These are phyloP conservation scores for Fonsecaea nubica DNA, from an alignment of 2,329 filamentous ascomycete genomes.

Conservation along the genomic window DNA sequence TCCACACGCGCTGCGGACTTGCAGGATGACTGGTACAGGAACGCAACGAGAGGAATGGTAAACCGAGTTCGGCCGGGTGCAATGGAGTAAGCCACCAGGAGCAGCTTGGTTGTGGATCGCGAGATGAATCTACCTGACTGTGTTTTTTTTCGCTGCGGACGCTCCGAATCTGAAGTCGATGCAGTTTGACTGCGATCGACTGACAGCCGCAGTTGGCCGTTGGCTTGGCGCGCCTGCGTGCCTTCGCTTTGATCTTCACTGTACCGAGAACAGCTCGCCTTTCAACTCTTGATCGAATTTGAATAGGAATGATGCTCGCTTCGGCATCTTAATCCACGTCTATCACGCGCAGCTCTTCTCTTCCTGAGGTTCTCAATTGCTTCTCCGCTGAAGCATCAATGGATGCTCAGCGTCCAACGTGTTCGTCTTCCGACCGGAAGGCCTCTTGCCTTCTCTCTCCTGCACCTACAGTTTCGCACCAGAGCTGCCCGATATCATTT, in stretches of 20 bases:
- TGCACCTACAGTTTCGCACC: not conserved
- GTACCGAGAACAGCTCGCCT: not conserved
- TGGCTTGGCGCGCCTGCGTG: conserved; percentile 5
- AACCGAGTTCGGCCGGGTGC: not conserved
- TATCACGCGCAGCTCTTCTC: not conserved
- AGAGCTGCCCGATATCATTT: not conserved
- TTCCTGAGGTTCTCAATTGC: not conserved
- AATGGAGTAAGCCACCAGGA: conserved; percentile 1
- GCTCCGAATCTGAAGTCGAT: conserved; percentile 4
- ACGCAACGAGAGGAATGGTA: conserved; percentile 1
- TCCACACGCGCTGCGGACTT: conserved; percentile 4
- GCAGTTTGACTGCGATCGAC: conserved; percentile 4
- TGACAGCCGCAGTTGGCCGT: not conserved
- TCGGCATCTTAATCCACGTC: not conserved
- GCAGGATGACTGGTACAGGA: conserved; percentile 6
- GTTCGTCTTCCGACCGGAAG: conserved; percentile 12
- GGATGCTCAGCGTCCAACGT: conserved; percentile 31
- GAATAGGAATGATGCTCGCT: not conserved
- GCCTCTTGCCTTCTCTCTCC: not conserved
- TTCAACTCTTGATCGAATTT: not conserved
- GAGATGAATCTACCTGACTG: not conserved
- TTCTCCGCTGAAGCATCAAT: conserved; percentile 32
- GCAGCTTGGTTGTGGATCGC: conserved; percentile 1
- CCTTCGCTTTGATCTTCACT: not conserved
- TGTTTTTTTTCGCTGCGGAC: not conserved